Conservation (phyloP, 192 early-diverging fungal species). For the Pecoramyces ruminantium region DNA sequence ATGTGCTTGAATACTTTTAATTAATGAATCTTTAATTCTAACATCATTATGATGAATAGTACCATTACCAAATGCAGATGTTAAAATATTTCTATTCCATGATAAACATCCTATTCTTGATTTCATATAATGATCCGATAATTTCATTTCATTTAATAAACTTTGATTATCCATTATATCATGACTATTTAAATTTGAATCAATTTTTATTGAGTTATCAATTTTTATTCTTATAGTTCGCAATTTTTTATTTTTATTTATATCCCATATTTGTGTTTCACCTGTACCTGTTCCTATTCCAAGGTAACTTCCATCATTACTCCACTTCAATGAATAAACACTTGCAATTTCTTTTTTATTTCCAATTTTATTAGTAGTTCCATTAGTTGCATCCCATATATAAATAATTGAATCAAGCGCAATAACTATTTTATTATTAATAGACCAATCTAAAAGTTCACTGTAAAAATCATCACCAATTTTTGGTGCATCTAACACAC, state of each 20-base stretch:
- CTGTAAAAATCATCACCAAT: neutral
- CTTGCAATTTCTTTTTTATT: neutral
- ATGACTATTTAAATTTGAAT: neutral
- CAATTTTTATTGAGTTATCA: neutral
- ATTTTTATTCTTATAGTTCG: neutral
- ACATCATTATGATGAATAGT: neutral
- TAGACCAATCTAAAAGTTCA: neutral
- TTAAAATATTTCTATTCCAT: neutral
- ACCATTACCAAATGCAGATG: neutral
- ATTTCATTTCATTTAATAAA: no score
- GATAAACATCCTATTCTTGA: neutral
- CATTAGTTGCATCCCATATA: neutral
- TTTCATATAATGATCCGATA: neutral
- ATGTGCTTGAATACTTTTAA: neutral
- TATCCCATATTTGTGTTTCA: neutral
- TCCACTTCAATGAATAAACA: neutral
- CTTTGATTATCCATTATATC: neutral
- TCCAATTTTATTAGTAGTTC: neutral
- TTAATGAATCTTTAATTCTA: neutral
- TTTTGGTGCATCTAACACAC: neutral
- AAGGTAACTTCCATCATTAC: neutral
- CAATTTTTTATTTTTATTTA: neutral
- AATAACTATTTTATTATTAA: neutral
- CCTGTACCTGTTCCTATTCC: neutral
- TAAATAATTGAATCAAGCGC: neutral